Evolutionary conservation across 2,329 filamentous ascomycete genomes (phyloP), one percentile per base, ranked within the genome.

Genomic region (Mycosphaerella arachidis): DNA sequence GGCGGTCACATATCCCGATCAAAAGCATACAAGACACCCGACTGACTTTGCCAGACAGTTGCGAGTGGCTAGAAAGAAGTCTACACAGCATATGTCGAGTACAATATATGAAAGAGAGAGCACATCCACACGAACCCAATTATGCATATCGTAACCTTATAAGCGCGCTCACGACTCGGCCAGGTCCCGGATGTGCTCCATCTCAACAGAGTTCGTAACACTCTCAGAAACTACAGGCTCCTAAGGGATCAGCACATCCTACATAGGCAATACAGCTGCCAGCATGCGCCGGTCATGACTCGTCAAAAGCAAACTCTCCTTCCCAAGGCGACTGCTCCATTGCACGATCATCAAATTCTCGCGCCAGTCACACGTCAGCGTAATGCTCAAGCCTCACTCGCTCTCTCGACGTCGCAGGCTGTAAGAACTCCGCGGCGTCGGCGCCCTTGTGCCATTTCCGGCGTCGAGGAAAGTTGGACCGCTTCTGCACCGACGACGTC

Each of bases 381-480:
- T 13, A 50, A 18, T 33, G 20, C 9, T 30, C 51, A 13, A 55
- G 33, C 13, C 45, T 33, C 24, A 56, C 43, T 13, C 51, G 40
- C 31, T 59, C 61, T 3, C 29, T 57, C 10, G 58, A 61, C 8
- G 20, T 53, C 24, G 45, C 57, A 0, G 55, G 60, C 35, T 53
- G 59, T 51, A 63, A 33, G 33, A 65, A 63, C 40, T 65, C 64
- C 30, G 53, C 59, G 31, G 50, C 55, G 3, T 53, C 58, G 51
- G 52, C 53, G 53, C 48, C 48, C 35, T 63, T 66, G 43, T 66
- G 63, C 64, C 64, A 66, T 35, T 57, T 59, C 31, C 53, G 35
- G 16, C 64, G 43, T 20, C 61, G 48, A 18, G 59, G 63, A 48
- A 57, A 63, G 30, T 66, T 66, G 30, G 45, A 40, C 45, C 65